Evolutionary conservation across 2,329 filamentous ascomycete genomes (phyloP).

Genomic region (Ceratocystiopsis sp.): DNA sequence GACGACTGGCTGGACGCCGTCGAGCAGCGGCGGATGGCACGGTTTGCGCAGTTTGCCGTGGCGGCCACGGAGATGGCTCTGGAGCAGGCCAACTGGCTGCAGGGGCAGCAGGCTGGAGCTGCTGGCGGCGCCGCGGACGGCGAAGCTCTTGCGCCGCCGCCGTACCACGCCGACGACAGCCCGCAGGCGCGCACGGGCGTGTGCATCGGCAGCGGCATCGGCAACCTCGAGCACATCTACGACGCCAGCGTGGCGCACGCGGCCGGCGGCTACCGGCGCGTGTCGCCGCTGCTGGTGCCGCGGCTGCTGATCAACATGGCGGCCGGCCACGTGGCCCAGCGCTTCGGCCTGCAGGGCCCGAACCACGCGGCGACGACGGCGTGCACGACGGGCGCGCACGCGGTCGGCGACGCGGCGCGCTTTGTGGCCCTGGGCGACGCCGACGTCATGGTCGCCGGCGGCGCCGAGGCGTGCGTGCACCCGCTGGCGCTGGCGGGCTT

Average conservation of each 20-base stretch:
- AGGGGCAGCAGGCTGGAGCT: slow-evolving; percentile 14
- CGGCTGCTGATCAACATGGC: slow-evolving; percentile 88
- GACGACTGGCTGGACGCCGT: slow-evolving; percentile 35
- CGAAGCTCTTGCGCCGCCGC: slow-evolving; percentile 31
- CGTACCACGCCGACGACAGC: slow-evolving; percentile 23
- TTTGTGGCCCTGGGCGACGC: slow-evolving; percentile 87
- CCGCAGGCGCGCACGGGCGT: slow-evolving; percentile 69
- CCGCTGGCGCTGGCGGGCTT: slow-evolving; percentile 88
- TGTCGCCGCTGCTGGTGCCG: slow-evolving; percentile 86
- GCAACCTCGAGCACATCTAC: slow-evolving; percentile 83
- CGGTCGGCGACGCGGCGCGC: slow-evolving; percentile 82
- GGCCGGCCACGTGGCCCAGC: slow-evolving; percentile 89
- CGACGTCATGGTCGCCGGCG: slow-evolving; percentile 90
- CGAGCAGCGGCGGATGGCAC: slow-evolving; percentile 65
- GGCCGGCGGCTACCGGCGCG: slow-evolving; percentile 69
- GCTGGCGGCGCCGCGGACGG: background rate
- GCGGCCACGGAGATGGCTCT: slow-evolving; percentile 77
- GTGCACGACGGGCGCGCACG: slow-evolving; percentile 90
- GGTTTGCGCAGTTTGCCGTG: slow-evolving; percentile 80
- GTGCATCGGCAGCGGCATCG: slow-evolving; percentile 88
- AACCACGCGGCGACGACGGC: slow-evolving; percentile 89
- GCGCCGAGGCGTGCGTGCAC: slow-evolving; percentile 89
- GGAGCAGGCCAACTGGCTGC: slow-evolving; percentile 59
- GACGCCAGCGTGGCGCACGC: slow-evolving; percentile 63
- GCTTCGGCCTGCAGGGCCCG: slow-evolving; percentile 72